A percentile compares a stretch with the other conserved stretches of the same genome.
These are phyloP conservation scores for Leptomonas pyrrhocoris DNA, from an alignment of 208 protist genomes.

Conservation along the genomic window DNA sequence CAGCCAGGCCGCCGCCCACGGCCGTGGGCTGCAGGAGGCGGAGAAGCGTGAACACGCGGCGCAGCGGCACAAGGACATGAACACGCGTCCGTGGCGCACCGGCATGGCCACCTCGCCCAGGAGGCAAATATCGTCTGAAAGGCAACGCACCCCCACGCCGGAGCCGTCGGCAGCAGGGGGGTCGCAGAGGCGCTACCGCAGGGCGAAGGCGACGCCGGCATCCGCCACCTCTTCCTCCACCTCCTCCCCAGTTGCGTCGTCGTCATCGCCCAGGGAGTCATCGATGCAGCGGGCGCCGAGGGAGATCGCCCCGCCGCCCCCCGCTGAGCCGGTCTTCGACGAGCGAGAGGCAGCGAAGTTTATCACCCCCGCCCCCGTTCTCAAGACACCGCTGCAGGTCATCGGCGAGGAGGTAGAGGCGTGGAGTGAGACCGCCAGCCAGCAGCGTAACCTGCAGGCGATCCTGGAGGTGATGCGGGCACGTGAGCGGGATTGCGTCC, in stretches of 20 bases:
- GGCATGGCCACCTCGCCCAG: slow-evolving; percentile 11
- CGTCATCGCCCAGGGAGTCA: not conserved
- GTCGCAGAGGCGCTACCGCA: not conserved
- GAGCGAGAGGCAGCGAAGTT: slow-evolving; percentile 13
- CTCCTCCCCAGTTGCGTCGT: not conserved
- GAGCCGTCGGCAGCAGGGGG: slow-evolving; percentile 4
- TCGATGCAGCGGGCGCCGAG: not conserved
- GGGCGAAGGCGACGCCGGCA: not conserved
- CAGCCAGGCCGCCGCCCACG: slow-evolving; percentile 25
- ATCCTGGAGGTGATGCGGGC: slow-evolving; percentile 33
- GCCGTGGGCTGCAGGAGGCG: slow-evolving; percentile 7
- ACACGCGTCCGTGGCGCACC: slow-evolving; percentile 37
- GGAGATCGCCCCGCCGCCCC: not conserved
- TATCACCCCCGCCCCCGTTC: slow-evolving; percentile 18
- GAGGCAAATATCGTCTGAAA: not conserved
- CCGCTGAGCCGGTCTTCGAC: slow-evolving; percentile 11
- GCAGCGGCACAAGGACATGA: slow-evolving; percentile 20
- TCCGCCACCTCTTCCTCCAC: not conserved
- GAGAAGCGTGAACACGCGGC: not conserved
- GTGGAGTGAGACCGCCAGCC: slow-evolving; percentile 36
- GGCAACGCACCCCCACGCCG: slow-evolving; percentile 1
- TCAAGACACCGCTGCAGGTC: slow-evolving; percentile 22
- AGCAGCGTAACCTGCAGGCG: slow-evolving; percentile 34
- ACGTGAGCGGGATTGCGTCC: slow-evolving; percentile 34
- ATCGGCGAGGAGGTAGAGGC: slow-evolving; percentile 36